phyloP scores from a whole-genome alignment of 495 filamentous ascomycete species.

The Penicillium subrubescens region DNA sequence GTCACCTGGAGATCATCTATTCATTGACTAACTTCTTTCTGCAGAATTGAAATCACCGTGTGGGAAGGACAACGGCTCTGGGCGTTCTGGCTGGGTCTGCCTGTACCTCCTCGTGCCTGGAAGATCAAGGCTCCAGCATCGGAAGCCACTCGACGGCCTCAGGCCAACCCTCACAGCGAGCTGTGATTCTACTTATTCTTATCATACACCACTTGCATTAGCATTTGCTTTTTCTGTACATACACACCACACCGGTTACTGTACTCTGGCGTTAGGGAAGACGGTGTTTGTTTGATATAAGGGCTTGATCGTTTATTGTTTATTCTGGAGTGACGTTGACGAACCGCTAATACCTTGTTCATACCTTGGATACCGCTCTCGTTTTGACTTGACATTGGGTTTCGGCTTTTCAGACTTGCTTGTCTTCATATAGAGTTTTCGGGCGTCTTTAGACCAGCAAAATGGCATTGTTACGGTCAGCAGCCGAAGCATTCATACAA shows the following conservation, averaged over 20 bases:
- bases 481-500: not conserved
- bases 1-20: not conserved
- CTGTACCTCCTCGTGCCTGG: slow-evolving; percentile 71
- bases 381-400: not conserved
- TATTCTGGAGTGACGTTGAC: slow-evolving; percentile 5
- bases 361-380: not conserved
- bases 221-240: slow-evolving; percentile 16
- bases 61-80: slow-evolving; percentile 65
- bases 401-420: not conserved
- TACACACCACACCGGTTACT: slow-evolving; percentile 6
- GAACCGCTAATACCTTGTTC: not conserved
- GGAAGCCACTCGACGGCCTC: not conserved
- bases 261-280: slow-evolving; percentile 13
- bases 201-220: slow-evolving; percentile 6
- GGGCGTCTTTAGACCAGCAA: not conserved
- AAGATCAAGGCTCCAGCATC: slow-evolving; percentile 50
- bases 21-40: slow-evolving; percentile 1
- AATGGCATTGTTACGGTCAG: not conserved
- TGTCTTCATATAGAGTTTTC: not conserved
- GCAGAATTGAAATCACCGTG: slow-evolving; percentile 61
- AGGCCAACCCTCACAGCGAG: slow-evolving; percentile 38
- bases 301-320: not conserved
- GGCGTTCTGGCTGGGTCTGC: slow-evolving; percentile 78
- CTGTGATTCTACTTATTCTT: slow-evolving; percentile 38
- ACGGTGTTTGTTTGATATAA: not conserved